Conservation (phyloP, 306 rosid species). For the Aeschynomene evenia region DNA sequence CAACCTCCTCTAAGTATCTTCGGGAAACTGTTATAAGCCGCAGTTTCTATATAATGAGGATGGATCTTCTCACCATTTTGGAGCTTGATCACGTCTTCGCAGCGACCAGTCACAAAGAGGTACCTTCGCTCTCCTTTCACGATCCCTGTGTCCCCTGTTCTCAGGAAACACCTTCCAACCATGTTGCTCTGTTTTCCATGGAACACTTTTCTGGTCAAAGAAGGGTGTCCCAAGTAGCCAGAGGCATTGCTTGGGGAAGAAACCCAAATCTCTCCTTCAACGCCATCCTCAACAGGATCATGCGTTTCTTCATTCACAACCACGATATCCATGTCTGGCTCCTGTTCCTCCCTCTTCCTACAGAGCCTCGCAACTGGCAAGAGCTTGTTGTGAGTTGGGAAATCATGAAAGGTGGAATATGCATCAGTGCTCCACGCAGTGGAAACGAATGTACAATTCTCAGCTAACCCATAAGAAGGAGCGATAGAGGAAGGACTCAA, state of each 20-base stretch:
- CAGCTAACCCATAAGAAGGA: slow-evolving; percentile 85
- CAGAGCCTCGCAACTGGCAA: slow-evolving; percentile 62
- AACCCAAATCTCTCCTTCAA: slow-evolving; percentile 87
- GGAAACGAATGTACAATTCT: slow-evolving; percentile 84
- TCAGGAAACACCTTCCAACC: slow-evolving; percentile 43
- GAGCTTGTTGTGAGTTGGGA: slow-evolving; percentile 59
- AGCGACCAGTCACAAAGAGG: slow-evolving; percentile 69
- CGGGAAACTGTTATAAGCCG: slow-evolving; percentile 45
- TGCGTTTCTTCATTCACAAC: slow-evolving; percentile 61
- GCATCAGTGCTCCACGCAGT: slow-evolving; percentile 54
- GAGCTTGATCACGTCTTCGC: slow-evolving; percentile 49
- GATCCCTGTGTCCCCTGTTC: slow-evolving; percentile 75
- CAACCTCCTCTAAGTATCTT: slow-evolving; percentile 67
- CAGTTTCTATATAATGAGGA: slow-evolving; percentile 64
- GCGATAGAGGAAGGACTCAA: slow-evolving; percentile 50
- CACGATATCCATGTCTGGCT: slow-evolving; percentile 64
- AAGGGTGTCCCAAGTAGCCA: slow-evolving; percentile 70
- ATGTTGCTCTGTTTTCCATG: slow-evolving; percentile 43
- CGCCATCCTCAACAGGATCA: slow-evolving; percentile 65
- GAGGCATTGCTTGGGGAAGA: slow-evolving; percentile 79
- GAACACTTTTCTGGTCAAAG: slow-evolving; percentile 55
- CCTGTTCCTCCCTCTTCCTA: slow-evolving; percentile 26
- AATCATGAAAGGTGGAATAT: slow-evolving; percentile 21
- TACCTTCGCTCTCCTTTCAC: slow-evolving; percentile 57
- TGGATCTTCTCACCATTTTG: slow-evolving; percentile 44